Evolutionary conservation across 768 basidiomycete genomes (phyloP).

Genomic region (Macrolepiota dolichaula): DNA sequence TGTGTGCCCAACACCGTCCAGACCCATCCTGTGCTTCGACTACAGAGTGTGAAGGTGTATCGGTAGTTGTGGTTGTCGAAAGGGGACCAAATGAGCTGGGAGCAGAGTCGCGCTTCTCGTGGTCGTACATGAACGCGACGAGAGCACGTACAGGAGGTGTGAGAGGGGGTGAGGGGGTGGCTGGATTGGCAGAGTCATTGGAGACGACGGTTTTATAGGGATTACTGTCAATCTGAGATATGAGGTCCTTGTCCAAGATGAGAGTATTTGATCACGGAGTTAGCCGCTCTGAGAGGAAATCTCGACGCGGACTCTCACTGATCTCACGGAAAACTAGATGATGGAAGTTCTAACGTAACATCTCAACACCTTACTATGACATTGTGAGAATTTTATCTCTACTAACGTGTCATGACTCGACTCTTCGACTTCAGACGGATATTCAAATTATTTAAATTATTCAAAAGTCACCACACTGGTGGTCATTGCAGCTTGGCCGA

Average conservation of each 20-base stretch:
- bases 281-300: neutral
- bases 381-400: neutral
- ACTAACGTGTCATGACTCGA: neutral
- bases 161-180: neutral
- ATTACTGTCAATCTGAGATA: slow-evolving; percentile 10
- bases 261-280: slow-evolving; percentile 9
- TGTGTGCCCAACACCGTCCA: slow-evolving; percentile 17
- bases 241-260: neutral
- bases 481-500: neutral
- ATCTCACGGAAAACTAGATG: slow-evolving; percentile 2
- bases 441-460: too few relatives aligned
- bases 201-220: slow-evolving; percentile 1
- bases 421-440: neutral
- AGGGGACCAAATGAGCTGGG: neutral
- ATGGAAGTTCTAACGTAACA: neutral
- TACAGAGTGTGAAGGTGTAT: neutral
- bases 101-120: slow-evolving; percentile 1
- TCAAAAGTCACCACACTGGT: too few relatives aligned
- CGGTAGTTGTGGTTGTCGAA: neutral
- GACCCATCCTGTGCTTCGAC: neutral
- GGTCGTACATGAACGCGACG: slow-evolving; percentile 6
- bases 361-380: neutral
- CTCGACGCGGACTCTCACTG: slow-evolving; percentile 1
- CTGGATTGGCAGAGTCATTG: neutral
- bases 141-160: neutral